A percentile compares a stretch with the other conserved stretches of the same genome.
These are phyloP conservation scores for Clohesyomyces aquaticus DNA, from an alignment of 495 filamentous ascomycete genomes.

Conservation along the genomic window DNA sequence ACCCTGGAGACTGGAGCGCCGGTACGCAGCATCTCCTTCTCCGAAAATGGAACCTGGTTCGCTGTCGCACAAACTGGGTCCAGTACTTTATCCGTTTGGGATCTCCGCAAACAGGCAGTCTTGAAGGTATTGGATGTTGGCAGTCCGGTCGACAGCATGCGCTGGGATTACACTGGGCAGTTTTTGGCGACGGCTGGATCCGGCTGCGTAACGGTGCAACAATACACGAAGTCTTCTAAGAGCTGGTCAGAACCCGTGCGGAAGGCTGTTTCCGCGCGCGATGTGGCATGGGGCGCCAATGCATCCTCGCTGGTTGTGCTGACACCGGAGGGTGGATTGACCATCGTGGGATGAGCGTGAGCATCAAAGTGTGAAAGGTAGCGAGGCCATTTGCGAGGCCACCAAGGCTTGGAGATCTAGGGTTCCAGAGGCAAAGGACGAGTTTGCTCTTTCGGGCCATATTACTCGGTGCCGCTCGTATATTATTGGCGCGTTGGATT, in stretches of 20 bases:
- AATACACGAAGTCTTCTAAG: constrained; percentile 82
- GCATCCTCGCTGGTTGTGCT: constrained; percentile 76
- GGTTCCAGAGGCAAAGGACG: not conserved
- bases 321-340: constrained; percentile 73
- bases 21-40: constrained; percentile 78
- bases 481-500: constrained; percentile 21
- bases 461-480: not conserved
- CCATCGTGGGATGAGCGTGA: constrained; percentile 53
- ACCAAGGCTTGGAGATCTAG: too few species aligned
- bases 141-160: constrained; percentile 67
- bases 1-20: constrained; percentile 68
- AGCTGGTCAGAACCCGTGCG: constrained; percentile 85
- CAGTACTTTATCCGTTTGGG: constrained; percentile 80
- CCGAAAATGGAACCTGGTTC: constrained; percentile 97
- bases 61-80: constrained; percentile 74
- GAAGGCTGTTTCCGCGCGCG: constrained; percentile 71
- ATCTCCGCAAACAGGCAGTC: constrained; percentile 79
- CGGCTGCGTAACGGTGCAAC: constrained; percentile 80
- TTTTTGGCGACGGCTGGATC: constrained; percentile 83
- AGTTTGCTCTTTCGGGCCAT: not conserved
- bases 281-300: constrained; percentile 73
- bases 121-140: constrained; percentile 84
- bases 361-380: constrained; percentile 24
- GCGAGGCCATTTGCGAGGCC: too few species aligned
- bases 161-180: constrained; percentile 95